Conservation (phyloP, 768 basidiomycete genomes). For the Termitomyces sp. region DNA sequence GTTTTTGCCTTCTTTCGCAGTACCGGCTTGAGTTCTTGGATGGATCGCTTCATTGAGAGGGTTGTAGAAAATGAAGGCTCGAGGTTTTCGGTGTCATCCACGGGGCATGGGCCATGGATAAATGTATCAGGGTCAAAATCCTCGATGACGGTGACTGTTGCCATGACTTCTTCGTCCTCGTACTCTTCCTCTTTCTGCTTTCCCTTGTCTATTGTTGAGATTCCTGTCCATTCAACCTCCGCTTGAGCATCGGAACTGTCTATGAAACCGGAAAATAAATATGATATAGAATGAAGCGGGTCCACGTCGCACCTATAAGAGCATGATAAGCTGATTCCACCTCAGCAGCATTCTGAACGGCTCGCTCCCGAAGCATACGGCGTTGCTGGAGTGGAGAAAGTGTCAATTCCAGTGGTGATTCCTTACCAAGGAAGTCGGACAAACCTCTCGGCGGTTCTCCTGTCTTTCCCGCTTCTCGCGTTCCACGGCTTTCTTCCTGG, state of each 20-base stretch:
- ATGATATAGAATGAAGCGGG: slow-evolving; percentile 1
- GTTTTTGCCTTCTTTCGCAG: slow-evolving; percentile 26
- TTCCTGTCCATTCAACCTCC: slow-evolving; percentile 48
- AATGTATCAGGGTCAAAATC: slow-evolving; percentile 78
- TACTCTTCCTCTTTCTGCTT: slow-evolving; percentile 63
- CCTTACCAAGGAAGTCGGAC: slow-evolving; percentile 15
- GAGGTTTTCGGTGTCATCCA: not conserved
- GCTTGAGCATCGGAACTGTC: slow-evolving; percentile 27
- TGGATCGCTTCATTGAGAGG: not conserved
- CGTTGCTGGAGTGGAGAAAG: slow-evolving; percentile 55
- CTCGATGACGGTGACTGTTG: slow-evolving; percentile 89
- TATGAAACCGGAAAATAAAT: slow-evolving; percentile 8
- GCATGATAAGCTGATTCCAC: slow-evolving; percentile 74
- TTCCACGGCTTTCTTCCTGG: slow-evolving; percentile 68
- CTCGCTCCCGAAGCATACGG: slow-evolving; percentile 71
- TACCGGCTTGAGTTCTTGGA: slow-evolving; percentile 2
- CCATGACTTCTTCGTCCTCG: slow-evolving; percentile 79
- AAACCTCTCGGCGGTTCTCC: slow-evolving; percentile 76
- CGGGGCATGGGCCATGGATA: slow-evolving; percentile 41
- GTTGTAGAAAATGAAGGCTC: not conserved
- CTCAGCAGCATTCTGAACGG: slow-evolving; percentile 69
- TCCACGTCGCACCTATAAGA: slow-evolving; percentile 32
- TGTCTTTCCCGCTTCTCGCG: slow-evolving; percentile 73
- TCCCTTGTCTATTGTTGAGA: slow-evolving; percentile 28
- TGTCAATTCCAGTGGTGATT: slow-evolving; percentile 14